Conservation (phyloP, 441 rosid genomes). For the Syzygium syzygioides region DNA sequence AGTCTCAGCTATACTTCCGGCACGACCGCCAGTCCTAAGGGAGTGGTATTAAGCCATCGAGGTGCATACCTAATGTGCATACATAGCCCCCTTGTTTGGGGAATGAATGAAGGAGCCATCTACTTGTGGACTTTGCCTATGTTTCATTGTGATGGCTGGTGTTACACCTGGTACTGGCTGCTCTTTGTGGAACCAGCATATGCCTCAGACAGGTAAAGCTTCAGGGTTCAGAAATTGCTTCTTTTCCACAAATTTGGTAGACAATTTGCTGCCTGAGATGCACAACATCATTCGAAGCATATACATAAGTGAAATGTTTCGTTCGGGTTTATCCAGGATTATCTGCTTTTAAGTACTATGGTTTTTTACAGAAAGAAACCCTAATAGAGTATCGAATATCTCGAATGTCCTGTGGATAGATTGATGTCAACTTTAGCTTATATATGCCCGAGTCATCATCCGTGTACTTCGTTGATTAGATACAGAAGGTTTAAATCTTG, state of each 20-base stretch:
- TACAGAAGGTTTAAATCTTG: neutral
- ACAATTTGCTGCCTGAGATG: neutral
- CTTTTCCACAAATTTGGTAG: neutral
- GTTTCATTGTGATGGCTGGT: conserved; percentile 94
- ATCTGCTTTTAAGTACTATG: neutral
- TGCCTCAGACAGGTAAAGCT: conserved; percentile 81
- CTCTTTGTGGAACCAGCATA: conserved; percentile 59
- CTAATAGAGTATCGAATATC: neutral
- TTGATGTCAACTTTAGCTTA: neutral
- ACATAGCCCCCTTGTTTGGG: conserved; percentile 59
- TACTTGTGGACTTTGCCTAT: conserved; percentile 93
- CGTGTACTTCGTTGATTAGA: neutral
- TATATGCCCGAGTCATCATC: neutral
- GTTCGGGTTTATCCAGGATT: neutral
- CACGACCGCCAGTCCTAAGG: conserved; percentile 83
- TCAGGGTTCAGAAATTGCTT: neutral
- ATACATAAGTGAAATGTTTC: neutral
- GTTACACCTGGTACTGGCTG: conserved; percentile 77
- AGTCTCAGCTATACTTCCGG: conserved; percentile 90
- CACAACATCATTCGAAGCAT: neutral
- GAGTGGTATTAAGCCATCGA: conserved; percentile 77
- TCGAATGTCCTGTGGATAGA: neutral
- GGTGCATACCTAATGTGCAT: conserved; percentile 79
- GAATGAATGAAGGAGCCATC: conserved; percentile 66
- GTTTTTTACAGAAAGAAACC: neutral